These are phyloP conservation scores for Poa annua DNA, from an alignment of 176 grass and related monocot species.

Conservation along the genomic window DNA sequence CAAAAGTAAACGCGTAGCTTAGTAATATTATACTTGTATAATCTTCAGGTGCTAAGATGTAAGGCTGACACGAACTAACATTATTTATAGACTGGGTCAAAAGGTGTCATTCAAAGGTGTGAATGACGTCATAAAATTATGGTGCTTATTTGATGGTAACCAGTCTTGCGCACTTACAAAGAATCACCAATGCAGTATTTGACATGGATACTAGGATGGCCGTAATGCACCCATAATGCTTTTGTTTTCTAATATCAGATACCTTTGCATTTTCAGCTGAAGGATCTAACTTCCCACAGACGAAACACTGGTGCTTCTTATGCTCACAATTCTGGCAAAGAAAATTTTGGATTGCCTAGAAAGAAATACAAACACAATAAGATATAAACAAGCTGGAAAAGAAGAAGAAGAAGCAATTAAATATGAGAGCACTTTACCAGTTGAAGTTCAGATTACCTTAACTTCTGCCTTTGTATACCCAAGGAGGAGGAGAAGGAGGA, in stretches of 20 bases:
- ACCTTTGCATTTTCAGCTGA: slow-evolving; percentile 78
- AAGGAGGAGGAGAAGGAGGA: no score
- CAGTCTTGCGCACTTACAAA: background rate
- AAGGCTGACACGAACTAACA: slow-evolving; percentile 15
- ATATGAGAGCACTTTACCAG: slow-evolving; percentile 9
- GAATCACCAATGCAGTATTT: background rate
- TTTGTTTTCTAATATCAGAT: slow-evolving; percentile 22
- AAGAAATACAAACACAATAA: slow-evolving; percentile 3
- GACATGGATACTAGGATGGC: background rate
- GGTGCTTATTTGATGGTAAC: slow-evolving; percentile 12
- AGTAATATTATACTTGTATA: background rate
- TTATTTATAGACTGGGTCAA: background rate
- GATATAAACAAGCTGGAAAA: background rate
- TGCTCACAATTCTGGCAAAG: slow-evolving; percentile 72
- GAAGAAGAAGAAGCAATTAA: slow-evolving; percentile 27
- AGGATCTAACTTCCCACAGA: slow-evolving; percentile 59
- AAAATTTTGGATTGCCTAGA: slow-evolving; percentile 69
- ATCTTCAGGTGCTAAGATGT: background rate
- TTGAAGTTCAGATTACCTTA: slow-evolving; percentile 48
- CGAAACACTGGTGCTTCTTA: slow-evolving; percentile 42
- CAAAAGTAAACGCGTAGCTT: background rate
- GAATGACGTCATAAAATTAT: background rate
- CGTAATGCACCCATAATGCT: background rate
- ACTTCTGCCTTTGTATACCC: slow-evolving; percentile 59
- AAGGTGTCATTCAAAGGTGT: background rate